Evolutionary conservation across 768 basidiomycete species (phyloP), one percentile per base, ranked within the genome.

Genomic region (Hypholoma fasciculare): DNA sequence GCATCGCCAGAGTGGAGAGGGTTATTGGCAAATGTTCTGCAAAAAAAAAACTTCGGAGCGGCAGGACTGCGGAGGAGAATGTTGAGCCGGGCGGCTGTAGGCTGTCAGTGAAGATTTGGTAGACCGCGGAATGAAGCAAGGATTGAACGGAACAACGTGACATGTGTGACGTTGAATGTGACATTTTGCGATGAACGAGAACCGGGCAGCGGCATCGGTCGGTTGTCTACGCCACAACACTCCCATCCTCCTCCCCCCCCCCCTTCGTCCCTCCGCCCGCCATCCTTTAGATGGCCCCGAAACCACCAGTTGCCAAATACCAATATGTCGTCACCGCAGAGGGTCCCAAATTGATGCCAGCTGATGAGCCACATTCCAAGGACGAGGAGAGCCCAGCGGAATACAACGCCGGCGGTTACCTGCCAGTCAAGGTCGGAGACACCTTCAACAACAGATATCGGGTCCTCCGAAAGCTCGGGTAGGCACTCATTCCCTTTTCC

Each of bases 401-500:
- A 61, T 92, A 92, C 76, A 90, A 90, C 63, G 72, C 82, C 46
- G 91, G 91, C 37, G 90, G 90, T 44, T 93, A 93, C 81, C 81
- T 92, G 47, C 83, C 87, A 20, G 83, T 94, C 43, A 87, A 87
- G 73, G 84, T 97, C 61, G 82, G 82, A 60, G 95, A 98, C 73
- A 73, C 81, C 19, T 96, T 97, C 79, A 90, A 89, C 60, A 89
- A 86, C 54, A 83, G 94, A 49, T 99, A 99, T 75, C 75, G 82
- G 19, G 86, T 97, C 55, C 80, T 96, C 36, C 79, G 96, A 61
- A 99, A 99, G 73, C 81, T 99, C 30, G 96, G 96, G 85, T 92
- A 76, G 71, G 58, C 57, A 52, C 60, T 47, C 38, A 30, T 34
- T 57, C 30, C 54, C 19, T 43, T 49, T 64, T 38, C 57, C 6